A percentile compares a stretch with the other conserved stretches of the same genome.
These are phyloP conservation scores for Pichia deserticola DNA, from an alignment of 805 yeast genomes.

Conservation along the genomic window DNA sequence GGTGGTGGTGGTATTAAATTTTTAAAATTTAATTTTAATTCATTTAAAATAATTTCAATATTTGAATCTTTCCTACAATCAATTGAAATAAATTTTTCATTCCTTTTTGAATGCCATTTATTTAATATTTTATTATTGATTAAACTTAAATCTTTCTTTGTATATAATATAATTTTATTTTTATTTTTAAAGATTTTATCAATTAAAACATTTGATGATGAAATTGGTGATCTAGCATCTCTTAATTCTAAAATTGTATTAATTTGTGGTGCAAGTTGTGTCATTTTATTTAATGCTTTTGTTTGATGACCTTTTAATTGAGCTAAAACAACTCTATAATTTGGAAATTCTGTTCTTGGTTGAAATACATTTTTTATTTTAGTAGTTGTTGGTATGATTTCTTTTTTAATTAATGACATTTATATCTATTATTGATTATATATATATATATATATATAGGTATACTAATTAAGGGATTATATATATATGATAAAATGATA, in stretches of 20 bases:
- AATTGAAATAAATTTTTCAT: conserved; percentile 41
- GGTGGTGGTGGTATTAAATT: conserved; percentile 68
- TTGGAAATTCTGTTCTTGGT: conserved; percentile 71
- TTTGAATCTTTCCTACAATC: conserved; percentile 50
- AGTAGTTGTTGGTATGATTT: not conserved
- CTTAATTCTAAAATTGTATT: conserved; percentile 79
- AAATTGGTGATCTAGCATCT: conserved; percentile 83
- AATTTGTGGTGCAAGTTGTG: conserved; percentile 65
- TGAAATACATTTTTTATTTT: conserved; percentile 32
- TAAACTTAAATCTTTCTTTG: conserved; percentile 61
- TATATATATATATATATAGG: too few relatives aligned
- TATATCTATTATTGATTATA: not conserved
- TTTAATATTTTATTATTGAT: conserved; percentile 33
- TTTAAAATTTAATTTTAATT: conserved; percentile 38
- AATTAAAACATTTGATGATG: conserved; percentile 74
- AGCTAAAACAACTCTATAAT: conserved; percentile 58
- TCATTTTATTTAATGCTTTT: conserved; percentile 62
- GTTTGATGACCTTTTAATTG: conserved; percentile 91
- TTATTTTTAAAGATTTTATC: conserved; percentile 55
- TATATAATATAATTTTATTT: conserved; percentile 59
- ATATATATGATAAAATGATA: too few relatives aligned
- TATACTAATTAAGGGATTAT: too few relatives aligned
- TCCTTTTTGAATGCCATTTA: conserved; percentile 37
- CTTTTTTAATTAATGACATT: not conserved
- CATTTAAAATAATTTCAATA: conserved; percentile 41